Percentiles rank a stretch among this genome's conserved stretches.
Evolutionary conservation across 176 grass and related monocot genomes (phyloP).

Genomic region (Bolboschoenus planiculmis): DNA sequence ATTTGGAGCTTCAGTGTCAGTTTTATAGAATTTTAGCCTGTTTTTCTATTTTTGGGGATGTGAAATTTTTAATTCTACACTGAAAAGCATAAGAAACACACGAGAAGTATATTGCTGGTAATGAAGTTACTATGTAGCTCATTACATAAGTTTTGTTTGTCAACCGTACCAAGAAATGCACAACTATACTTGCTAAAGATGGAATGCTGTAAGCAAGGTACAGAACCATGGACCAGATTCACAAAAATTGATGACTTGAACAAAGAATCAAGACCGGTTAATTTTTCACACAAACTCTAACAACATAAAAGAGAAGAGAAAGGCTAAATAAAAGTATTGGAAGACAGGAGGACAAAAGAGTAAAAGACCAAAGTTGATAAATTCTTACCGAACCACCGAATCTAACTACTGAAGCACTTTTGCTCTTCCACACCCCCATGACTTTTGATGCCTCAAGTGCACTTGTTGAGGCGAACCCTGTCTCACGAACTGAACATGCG

Average conservation of each 20-base stretch:
- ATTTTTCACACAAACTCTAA: background rate
- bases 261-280: background rate
- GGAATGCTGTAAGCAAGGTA: background rate
- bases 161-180: background rate
- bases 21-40: background rate
- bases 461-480: constrained; percentile 57
- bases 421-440: constrained; percentile 39
- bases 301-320: background rate
- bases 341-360: background rate
- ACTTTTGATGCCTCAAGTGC: constrained; percentile 41
- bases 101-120: background rate
- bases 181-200: background rate
- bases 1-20: background rate
- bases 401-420: constrained; percentile 28
- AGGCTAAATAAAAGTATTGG: background rate
- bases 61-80: background rate
- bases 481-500: constrained; percentile 53
- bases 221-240: background rate
- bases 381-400: constrained; percentile 45
- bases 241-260: background rate
- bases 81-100: background rate
- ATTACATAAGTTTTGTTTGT: background rate
- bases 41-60: background rate
- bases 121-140: background rate
- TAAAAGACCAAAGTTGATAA: background rate